Conservation (phyloP, 1,284 basidiomycete species). For the Gomphus sp. region DNA sequence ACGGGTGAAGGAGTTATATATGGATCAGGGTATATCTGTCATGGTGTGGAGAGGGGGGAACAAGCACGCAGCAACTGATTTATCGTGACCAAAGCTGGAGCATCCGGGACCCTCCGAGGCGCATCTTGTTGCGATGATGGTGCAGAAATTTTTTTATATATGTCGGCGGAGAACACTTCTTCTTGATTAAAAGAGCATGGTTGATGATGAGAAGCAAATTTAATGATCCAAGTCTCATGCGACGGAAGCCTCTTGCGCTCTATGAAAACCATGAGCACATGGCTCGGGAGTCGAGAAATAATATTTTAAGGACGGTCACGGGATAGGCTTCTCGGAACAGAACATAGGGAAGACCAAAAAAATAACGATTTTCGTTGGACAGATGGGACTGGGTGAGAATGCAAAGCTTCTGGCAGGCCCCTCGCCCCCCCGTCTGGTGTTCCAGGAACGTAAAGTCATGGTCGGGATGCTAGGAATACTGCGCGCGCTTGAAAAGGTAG, state of each 20-base stretch:
- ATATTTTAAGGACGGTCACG: background rate
- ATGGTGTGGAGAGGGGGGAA: background rate
- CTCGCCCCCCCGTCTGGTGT: no score
- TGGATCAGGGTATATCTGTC: background rate
- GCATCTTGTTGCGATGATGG: background rate
- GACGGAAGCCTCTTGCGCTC: background rate
- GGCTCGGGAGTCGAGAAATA: background rate
- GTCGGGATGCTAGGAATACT: background rate
- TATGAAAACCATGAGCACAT: background rate
- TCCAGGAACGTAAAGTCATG: background rate
- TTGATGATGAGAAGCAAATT: background rate
- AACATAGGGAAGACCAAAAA: background rate
- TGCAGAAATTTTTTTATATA: background rate
- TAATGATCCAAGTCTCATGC: background rate
- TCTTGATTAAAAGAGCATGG: background rate
- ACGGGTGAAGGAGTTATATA: no score
- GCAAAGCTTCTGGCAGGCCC: background rate
- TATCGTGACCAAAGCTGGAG: background rate
- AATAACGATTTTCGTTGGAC: background rate
- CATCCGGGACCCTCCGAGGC: background rate
- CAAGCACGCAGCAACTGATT: background rate
- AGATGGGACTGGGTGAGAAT: background rate
- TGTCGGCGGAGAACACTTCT: background rate
- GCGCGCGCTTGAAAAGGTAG: background rate
- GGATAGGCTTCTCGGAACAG: background rate